Percentiles rank a stretch among this genome's conserved stretches.
Evolutionary conservation across 805 yeast genomes (phyloP).

Genomic region (Zygotorulaspora danielsina): DNA sequence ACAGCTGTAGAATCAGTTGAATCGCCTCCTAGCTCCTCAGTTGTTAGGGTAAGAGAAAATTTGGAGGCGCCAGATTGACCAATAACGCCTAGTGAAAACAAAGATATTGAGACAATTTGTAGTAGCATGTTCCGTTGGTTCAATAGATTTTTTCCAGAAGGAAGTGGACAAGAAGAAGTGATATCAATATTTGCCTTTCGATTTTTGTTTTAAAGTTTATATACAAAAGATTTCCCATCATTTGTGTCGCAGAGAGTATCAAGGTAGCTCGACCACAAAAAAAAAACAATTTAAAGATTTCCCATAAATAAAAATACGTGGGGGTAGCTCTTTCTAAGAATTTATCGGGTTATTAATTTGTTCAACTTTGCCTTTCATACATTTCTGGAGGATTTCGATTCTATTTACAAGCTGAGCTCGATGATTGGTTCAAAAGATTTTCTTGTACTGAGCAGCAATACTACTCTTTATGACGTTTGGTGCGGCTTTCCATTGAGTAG

Average conservation of each 20-base stretch:
- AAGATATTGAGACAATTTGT: neutral
- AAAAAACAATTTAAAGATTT: neutral
- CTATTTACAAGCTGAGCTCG: constrained; percentile 1
- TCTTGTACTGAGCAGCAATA: constrained; percentile 29
- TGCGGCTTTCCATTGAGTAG: constrained; percentile 39
- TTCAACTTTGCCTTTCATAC: too few species aligned
- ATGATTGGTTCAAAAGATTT: too few species aligned
- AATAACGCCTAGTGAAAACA: constrained; percentile 3
- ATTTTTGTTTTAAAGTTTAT: neutral
- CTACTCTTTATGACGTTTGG: constrained; percentile 32
- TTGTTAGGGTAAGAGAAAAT: constrained; percentile 12
- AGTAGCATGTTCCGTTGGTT: too few species aligned
- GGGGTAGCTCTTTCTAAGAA: too few species aligned
- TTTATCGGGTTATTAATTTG: too few species aligned
- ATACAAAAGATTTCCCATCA: neutral
- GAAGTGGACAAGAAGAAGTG: too few species aligned
- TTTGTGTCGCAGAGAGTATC: neutral
- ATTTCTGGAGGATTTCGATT: too few species aligned
- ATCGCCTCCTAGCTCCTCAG: constrained; percentile 24
- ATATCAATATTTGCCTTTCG: neutral
- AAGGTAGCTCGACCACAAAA: constrained; percentile 1
- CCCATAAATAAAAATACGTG: too few species aligned
- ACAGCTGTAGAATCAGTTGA: constrained; percentile 9
- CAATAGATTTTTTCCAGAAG: too few species aligned
- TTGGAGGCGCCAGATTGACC: constrained; percentile 4